phyloP scores from a whole-genome alignment of 148 eudicot species.

The Spergularia bocconei region DNA sequence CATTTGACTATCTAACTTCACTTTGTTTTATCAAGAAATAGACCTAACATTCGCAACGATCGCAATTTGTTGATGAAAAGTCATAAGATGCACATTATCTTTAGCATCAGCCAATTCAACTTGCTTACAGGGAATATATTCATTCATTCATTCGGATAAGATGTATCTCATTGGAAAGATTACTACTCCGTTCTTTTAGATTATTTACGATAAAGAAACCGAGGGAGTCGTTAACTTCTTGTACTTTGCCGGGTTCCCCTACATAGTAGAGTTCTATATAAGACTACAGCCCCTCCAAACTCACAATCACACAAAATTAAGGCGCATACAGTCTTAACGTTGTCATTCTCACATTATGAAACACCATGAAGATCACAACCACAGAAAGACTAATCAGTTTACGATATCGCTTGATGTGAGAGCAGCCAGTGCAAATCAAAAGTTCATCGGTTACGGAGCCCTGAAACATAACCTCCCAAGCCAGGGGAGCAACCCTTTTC shows the following conservation, averaged over 20 bases:
- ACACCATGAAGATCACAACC: not conserved
- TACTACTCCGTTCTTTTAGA: no score
- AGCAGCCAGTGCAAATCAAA: not conserved
- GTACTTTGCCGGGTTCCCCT: no score
- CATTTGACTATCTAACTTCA: no score
- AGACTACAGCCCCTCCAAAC: not conserved
- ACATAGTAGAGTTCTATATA: constrained; percentile 6
- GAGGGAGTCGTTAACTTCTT: no score
- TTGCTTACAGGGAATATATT: constrained; percentile 8
- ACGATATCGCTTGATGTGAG: not conserved
- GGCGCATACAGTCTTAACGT: no score
- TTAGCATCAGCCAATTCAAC: not conserved
- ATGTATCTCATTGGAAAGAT: no score
- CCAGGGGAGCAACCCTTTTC: not conserved
- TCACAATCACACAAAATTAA: not conserved
- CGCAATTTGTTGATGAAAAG: no score
- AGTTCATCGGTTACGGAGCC: constrained; percentile 13
- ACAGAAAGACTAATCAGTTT: not conserved
- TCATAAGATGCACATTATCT: no score
- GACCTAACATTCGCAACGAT: no score
- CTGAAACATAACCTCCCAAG: not conserved
- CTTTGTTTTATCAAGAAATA: no score
- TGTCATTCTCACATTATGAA: not conserved
- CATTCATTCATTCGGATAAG: not conserved
- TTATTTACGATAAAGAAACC: no score